Conservation (phyloP, 2,329 filamentous ascomycete species). For the Graphilbum fragrans region DNA sequence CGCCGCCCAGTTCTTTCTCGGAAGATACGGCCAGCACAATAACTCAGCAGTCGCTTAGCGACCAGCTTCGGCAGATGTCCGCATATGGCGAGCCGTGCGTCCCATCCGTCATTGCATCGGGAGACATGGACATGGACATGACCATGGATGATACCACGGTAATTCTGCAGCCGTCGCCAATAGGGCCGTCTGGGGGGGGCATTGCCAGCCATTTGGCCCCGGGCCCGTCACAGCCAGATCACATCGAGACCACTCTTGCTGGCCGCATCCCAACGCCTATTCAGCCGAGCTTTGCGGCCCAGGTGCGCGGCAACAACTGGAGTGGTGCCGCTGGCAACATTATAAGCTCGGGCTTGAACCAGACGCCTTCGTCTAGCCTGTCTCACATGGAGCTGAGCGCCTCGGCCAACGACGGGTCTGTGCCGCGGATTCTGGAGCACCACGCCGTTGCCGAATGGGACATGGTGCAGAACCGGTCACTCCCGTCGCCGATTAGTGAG, state of each 20-base stretch:
- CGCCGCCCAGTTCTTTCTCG: constrained; percentile 25
- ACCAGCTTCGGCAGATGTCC: constrained; percentile 5
- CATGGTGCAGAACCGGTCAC: constrained; percentile 36
- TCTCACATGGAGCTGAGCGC: no score
- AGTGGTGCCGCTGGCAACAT: constrained; percentile 22
- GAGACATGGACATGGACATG: constrained; percentile 39
- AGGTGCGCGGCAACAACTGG: constrained; percentile 41
- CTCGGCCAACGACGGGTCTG: no score
- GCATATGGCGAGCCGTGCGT: constrained; percentile 10
- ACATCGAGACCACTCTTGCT: constrained; percentile 19
- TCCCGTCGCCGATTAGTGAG: constrained; percentile 50
- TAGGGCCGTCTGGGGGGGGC: constrained; percentile 11
- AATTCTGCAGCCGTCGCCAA: constrained; percentile 8
- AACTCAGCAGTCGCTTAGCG: not conserved
- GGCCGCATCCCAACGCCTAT: constrained; percentile 47
- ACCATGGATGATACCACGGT: constrained; percentile 24
- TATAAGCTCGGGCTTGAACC: constrained; percentile 9
- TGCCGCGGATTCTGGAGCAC: constrained; percentile 35
- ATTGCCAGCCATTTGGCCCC: constrained; percentile 15
- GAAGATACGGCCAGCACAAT: constrained; percentile 16
- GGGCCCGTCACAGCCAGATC: constrained; percentile 19
- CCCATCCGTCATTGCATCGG: constrained; percentile 7
- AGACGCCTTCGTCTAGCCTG: no score
- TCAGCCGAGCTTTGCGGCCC: constrained; percentile 43
- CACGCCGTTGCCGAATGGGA: constrained; percentile 32